Conservation (phyloP, 1,284 basidiomycete species). For the Marasmius tenuissimus region DNA sequence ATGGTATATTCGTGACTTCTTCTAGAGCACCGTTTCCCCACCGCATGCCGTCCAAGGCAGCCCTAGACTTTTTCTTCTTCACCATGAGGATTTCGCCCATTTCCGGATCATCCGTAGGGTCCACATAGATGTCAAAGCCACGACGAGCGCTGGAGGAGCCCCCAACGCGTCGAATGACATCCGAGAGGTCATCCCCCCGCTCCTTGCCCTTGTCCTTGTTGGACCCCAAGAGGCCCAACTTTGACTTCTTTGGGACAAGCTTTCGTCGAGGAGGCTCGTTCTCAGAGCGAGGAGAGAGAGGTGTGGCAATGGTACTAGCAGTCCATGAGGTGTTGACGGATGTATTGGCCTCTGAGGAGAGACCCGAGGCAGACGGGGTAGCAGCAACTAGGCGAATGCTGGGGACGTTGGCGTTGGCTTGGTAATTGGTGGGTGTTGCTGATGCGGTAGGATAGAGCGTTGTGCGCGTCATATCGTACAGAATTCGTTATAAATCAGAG, state of each 20-base stretch:
- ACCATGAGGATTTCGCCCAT: slow-evolving; percentile 70
- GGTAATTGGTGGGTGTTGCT: slow-evolving; percentile 22
- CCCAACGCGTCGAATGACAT: slow-evolving; percentile 61
- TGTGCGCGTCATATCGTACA: slow-evolving; percentile 29
- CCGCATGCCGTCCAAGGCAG: slow-evolving; percentile 57
- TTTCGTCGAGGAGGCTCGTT: slow-evolving; percentile 42
- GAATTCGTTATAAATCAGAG: slow-evolving; percentile 9
- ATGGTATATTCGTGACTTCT: slow-evolving; percentile 62
- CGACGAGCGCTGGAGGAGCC: slow-evolving; percentile 35
- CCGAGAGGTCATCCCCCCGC: slow-evolving; percentile 54
- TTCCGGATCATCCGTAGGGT: slow-evolving; percentile 62
- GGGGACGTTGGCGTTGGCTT: slow-evolving; percentile 17
- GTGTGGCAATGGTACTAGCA: slow-evolving; percentile 25
- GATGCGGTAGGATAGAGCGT: slow-evolving; percentile 31
- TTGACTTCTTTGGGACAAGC: slow-evolving; percentile 76
- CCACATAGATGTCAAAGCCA: slow-evolving; percentile 74
- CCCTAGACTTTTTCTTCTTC: slow-evolving; percentile 76
- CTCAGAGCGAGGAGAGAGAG: slow-evolving; percentile 21
- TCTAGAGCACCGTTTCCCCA: slow-evolving; percentile 52
- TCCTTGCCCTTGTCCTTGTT: slow-evolving; percentile 33
- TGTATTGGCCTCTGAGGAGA: slow-evolving; percentile 35
- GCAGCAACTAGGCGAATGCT: slow-evolving; percentile 65
- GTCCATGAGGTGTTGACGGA: slow-evolving; percentile 34
- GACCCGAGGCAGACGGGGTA: slow-evolving; percentile 55
- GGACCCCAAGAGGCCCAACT: slow-evolving; percentile 52